Percentiles rank a stretch among this genome's conserved stretches.
Conservation (phyloP, 148 eudicot species). For the Cornus controversa region DNA sequence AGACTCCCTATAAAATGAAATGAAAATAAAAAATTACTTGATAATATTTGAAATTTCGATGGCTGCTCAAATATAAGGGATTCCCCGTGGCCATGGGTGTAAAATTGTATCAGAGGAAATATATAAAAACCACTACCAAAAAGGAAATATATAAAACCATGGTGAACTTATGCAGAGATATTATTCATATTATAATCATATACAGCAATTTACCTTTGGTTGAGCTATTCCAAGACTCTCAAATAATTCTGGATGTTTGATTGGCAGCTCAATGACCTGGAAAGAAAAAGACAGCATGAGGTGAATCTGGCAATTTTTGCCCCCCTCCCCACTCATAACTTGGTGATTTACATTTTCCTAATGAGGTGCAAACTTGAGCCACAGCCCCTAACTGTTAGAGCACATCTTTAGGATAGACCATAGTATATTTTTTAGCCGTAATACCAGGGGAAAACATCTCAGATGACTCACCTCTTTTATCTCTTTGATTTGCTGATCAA, state of each 20-base stretch:
- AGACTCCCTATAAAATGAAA: conserved; percentile 43
- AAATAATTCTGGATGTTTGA: conserved; percentile 67
- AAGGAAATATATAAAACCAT: not conserved
- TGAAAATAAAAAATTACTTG: not conserved
- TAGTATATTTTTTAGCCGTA: not conserved
- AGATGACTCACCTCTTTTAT: conserved; percentile 62
- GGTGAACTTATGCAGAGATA: not conserved
- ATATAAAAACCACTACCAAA: not conserved
- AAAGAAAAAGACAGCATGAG: not conserved
- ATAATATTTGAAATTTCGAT: not conserved
- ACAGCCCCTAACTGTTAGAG: not conserved
- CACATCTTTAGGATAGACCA: not conserved
- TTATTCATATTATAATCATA: not conserved
- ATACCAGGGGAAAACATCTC: not conserved
- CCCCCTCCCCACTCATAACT: not conserved
- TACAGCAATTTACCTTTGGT: conserved; percentile 48
- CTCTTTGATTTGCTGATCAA: conserved; percentile 81
- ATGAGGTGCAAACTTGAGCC: not conserved
- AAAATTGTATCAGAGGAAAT: not conserved
- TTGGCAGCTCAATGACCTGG: conserved; percentile 73
- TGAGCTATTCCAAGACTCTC: conserved; percentile 72
- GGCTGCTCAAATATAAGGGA: not conserved
- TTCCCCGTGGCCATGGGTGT: not conserved
- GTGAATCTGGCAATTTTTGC: not conserved
- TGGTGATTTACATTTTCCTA: not conserved